Conservation (phyloP, 805 yeast species). For the Saturnispora silvae region DNA sequence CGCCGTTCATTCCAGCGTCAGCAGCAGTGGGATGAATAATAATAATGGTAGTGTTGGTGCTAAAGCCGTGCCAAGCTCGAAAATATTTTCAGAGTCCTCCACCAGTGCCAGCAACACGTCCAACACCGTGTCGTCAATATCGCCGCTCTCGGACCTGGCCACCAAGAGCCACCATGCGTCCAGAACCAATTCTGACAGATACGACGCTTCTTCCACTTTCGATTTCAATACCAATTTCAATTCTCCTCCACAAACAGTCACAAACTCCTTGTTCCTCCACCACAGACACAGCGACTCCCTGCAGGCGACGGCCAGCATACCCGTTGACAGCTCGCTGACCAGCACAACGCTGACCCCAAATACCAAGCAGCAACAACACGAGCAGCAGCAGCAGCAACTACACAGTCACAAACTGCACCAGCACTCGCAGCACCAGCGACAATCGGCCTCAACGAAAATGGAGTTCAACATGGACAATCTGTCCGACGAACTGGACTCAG, state of each 20-base stretch:
- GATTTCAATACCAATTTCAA: constrained; percentile 7
- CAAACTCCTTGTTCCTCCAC: constrained; percentile 4
- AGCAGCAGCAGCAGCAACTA: not conserved
- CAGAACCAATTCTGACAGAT: constrained; percentile 5
- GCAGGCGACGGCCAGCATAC: not conserved
- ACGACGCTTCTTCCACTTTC: not conserved
- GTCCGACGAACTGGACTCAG: constrained; percentile 11
- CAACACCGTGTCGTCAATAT: constrained; percentile 3
- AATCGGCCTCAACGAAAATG: no score
- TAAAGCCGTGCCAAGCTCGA: constrained; percentile 8
- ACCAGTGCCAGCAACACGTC: constrained; percentile 5
- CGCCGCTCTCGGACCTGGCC: constrained; percentile 10
- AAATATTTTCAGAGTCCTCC: constrained; percentile 9
- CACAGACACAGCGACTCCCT: not conserved
- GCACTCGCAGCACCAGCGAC: not conserved
- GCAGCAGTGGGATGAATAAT: no score
- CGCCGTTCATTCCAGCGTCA: not conserved
- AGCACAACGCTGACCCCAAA: not conserved
- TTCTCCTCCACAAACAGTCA: not conserved
- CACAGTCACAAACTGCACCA: not conserved
- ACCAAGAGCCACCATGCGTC: constrained; percentile 7
- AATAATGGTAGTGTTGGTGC: not conserved
- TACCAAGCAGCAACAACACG: constrained; percentile 7
- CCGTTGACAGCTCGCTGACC: not conserved
- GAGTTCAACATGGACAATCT: constrained; percentile 1